Conservation (phyloP, 192 early-diverging fungal genomes). For the Coemansia guatemalensis region DNA sequence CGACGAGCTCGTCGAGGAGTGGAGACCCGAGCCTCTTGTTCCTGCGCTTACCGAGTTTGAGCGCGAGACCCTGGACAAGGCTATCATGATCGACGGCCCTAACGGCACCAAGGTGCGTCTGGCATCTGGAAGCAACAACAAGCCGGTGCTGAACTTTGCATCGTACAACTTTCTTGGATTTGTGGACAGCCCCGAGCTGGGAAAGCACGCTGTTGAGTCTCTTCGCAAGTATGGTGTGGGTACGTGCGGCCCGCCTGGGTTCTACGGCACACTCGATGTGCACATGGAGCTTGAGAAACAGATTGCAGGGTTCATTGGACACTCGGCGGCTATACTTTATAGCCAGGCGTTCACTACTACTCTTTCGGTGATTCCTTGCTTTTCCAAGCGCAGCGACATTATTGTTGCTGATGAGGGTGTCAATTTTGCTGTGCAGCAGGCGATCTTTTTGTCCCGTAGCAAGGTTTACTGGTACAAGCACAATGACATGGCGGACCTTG, state of each 20-base stretch:
- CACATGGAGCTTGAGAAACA: constrained; percentile 91
- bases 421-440: constrained; percentile 87
- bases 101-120: constrained; percentile 51
- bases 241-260: constrained; percentile 92
- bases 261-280: constrained; percentile 94
- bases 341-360: constrained; percentile 94
- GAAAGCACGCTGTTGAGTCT: constrained; percentile 80
- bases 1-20: constrained; percentile 91
- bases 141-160: constrained; percentile 69
- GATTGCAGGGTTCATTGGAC: constrained; percentile 81
- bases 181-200: constrained; percentile 68
- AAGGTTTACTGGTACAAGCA: constrained; percentile 91
- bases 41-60: constrained; percentile 70
- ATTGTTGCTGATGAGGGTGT: constrained; percentile 92
- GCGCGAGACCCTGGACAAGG: constrained; percentile 73
- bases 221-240: constrained; percentile 95
- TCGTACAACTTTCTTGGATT: constrained; percentile 88
- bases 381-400: constrained; percentile 94
- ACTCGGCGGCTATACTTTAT: constrained; percentile 87
- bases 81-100: constrained; percentile 68
- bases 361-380: constrained; percentile 90
- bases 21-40: constrained; percentile 95
- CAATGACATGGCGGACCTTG: constrained; percentile 95
- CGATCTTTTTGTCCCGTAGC: constrained; percentile 85
- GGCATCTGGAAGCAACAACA: constrained; percentile 41